phyloP scores from a whole-genome alignment of 1,284 basidiomycete genomes.

The Cryptococcus neoformans region DNA sequence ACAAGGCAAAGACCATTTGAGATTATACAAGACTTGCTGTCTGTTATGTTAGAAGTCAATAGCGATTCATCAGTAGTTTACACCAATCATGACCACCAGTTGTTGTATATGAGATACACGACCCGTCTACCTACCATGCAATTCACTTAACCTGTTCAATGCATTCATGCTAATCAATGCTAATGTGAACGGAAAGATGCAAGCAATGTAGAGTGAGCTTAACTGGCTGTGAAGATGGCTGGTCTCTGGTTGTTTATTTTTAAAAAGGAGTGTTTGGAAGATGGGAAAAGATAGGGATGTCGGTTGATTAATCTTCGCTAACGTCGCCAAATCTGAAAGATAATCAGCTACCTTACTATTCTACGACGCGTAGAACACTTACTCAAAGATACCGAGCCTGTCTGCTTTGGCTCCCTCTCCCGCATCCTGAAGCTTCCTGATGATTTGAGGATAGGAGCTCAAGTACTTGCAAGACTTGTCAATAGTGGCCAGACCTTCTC shows the following conservation, averaged over 20 bases:
- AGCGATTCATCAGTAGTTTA: neutral
- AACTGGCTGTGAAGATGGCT: neutral
- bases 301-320: conserved; percentile 31
- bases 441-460: conserved; percentile 63
- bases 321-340: conserved; percentile 36
- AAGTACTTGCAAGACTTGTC: conserved; percentile 78
- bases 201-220: neutral
- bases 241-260: neutral
- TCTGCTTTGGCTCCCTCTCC: conserved; percentile 67
- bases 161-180: neutral
- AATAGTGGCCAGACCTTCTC: conserved; percentile 63
- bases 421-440: conserved; percentile 64
- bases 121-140: neutral
- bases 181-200: neutral
- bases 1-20: neutral
- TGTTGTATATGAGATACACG: no score
- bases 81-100: neutral
- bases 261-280: neutral
- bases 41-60: neutral
- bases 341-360: neutral
- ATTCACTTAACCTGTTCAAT: neutral
- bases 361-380: conserved; percentile 3
- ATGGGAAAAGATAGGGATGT: neutral
- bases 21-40: neutral
- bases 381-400: conserved; percentile 82